Conservation (phyloP, 305 asterid species). For the Fraxinus ornus region DNA sequence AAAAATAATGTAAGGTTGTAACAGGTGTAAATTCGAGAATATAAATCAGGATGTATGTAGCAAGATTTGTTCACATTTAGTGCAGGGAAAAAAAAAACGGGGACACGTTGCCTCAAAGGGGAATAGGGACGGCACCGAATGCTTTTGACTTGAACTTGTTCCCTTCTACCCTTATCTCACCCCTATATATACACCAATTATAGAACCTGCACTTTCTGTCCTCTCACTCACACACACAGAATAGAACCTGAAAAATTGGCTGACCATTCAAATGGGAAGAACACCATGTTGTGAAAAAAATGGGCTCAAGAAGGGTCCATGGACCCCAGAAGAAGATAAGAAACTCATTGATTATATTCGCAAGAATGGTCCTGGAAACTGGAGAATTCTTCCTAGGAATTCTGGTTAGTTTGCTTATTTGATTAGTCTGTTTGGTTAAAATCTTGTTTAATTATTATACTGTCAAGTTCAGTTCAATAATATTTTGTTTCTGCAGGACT, state of each 20-base stretch:
- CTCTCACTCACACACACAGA: background rate
- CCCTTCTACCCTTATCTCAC: background rate
- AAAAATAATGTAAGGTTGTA: too few relatives aligned
- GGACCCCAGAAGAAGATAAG: conserved; percentile 78
- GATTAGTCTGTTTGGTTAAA: background rate
- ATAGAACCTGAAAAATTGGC: background rate
- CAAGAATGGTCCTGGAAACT: conserved; percentile 62
- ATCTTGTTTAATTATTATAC: background rate
- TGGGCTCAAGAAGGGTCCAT: conserved; percentile 59
- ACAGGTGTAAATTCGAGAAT: too few relatives aligned
- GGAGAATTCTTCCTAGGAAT: conserved; percentile 75
- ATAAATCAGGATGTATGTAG: too few relatives aligned
- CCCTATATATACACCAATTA: background rate
- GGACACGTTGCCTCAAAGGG: conserved; percentile 75
- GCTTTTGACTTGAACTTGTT: conserved; percentile 49
- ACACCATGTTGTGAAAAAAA: conserved; percentile 57
- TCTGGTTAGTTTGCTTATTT: conserved; percentile 38
- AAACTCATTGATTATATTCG: conserved; percentile 61
- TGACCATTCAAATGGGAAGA: conserved; percentile 40
- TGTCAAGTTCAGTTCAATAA: background rate
- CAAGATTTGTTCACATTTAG: conserved; percentile 22
- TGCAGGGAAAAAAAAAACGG: conserved; percentile 1
- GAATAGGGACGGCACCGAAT: conserved; percentile 82
- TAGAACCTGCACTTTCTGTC: conserved; percentile 8
- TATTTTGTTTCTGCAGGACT: conserved; percentile 39